A percentile compares a stretch with the other conserved stretches of the same genome.
Evolutionary conservation across 192 early-diverging fungal genomes (phyloP).

Genomic region (Gonapodya prolifera): DNA sequence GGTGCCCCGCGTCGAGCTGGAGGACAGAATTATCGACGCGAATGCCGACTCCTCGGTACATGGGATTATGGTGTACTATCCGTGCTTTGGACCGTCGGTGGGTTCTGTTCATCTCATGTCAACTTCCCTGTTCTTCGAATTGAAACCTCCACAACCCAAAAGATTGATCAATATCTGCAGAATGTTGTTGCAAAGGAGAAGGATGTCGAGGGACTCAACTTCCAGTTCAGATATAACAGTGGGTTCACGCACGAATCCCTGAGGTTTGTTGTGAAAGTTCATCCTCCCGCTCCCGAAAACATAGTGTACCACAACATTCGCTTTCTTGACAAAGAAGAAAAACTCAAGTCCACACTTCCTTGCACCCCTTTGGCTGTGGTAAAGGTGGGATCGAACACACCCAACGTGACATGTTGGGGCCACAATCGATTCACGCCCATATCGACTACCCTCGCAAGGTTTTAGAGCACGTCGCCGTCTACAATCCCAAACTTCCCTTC

Average conservation of each 20-base stretch:
- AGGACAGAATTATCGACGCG: constrained; percentile 71
- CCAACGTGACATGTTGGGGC: too few species aligned
- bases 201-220: constrained; percentile 64
- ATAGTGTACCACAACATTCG: constrained; percentile 95
- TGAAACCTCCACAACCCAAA: not conserved
- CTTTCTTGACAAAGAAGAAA: constrained; percentile 64
- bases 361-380: constrained; percentile 97
- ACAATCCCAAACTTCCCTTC: constrained; percentile 52
- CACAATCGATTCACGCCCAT: not conserved
- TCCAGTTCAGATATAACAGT: not conserved
- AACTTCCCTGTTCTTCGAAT: not conserved
- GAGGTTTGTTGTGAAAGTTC: constrained; percentile 42
- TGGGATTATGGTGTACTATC: constrained; percentile 99
- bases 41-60: constrained; percentile 74
- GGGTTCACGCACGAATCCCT: not conserved
- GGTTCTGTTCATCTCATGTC: not conserved
- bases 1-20: constrained; percentile 68
- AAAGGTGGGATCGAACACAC: constrained; percentile 54
- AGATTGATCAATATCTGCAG: constrained; percentile 81
- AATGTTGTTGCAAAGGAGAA: constrained; percentile 77
- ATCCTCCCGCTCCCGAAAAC: constrained; percentile 89
- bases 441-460: constrained; percentile 27
- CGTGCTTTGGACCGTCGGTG: constrained; percentile 61
- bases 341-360: constrained; percentile 90
- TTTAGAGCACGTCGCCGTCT: constrained; percentile 66